Percentiles rank a stretch among this genome's conserved stretches.
Conservation (phyloP, 805 yeast species). For the Metschnikowia anglica region DNA sequence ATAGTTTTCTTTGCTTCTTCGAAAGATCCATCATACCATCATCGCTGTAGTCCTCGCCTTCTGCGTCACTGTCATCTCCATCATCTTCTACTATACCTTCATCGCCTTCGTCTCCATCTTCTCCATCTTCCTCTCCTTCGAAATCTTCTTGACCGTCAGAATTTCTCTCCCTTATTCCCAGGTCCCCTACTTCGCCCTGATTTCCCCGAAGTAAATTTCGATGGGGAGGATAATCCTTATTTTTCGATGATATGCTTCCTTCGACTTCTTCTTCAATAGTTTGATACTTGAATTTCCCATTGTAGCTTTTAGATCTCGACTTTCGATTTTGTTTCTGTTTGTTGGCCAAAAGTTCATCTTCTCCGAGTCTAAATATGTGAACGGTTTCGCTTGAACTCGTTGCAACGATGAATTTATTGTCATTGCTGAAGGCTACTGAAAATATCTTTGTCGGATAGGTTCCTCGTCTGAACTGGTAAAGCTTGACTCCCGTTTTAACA, state of each 20-base stretch:
- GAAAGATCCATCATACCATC: slow-evolving; percentile 27
- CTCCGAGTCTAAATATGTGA: slow-evolving; percentile 80
- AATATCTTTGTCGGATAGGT: slow-evolving; percentile 80
- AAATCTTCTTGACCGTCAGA: not conserved
- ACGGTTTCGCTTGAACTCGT: slow-evolving; percentile 89
- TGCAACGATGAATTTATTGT: slow-evolving; percentile 72
- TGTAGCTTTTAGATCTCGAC: slow-evolving; percentile 12
- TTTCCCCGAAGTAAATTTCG: slow-evolving; percentile 14
- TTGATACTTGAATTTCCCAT: slow-evolving; percentile 21
- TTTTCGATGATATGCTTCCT: slow-evolving; percentile 9
- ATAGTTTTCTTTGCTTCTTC: slow-evolving; percentile 36
- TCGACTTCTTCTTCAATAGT: slow-evolving; percentile 27
- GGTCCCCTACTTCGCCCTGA: slow-evolving; percentile 2
- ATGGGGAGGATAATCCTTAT: slow-evolving; percentile 11
- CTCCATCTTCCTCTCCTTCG: slow-evolving; percentile 8
- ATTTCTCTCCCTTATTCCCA: not conserved
- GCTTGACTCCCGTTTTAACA: slow-evolving; percentile 58
- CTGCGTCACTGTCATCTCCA: slow-evolving; percentile 27
- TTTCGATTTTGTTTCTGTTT: slow-evolving; percentile 34
- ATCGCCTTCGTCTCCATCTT: slow-evolving; percentile 18
- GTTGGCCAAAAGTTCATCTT: slow-evolving; percentile 42
- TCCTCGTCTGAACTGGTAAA: slow-evolving; percentile 80
- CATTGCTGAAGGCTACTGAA: slow-evolving; percentile 71
- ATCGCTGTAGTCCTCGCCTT: slow-evolving; percentile 29
- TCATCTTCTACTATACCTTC: slow-evolving; percentile 28